phyloP scores from a whole-genome alignment of 164 flowering plant species.

The Nymphaea thermarum region DNA sequence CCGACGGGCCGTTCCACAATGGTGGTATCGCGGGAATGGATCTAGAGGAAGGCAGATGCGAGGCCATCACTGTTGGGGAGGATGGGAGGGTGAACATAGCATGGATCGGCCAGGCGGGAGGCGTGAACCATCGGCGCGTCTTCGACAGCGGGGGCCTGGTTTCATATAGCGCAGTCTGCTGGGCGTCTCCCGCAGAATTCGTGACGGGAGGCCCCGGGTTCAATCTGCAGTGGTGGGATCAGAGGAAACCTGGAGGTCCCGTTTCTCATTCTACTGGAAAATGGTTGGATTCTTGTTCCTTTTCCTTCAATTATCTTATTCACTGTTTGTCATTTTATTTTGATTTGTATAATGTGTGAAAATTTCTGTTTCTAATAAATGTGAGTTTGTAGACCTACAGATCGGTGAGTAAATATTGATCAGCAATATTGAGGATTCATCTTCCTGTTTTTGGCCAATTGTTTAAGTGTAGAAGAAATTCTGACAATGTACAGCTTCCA shows the following conservation, averaged over 20 bases:
- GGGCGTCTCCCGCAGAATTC: conserved; percentile 85
- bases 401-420: too few species aligned
- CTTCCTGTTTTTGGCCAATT: too few species aligned
- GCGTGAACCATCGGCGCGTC: conserved; percentile 22
- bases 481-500: too few species aligned
- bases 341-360: too few species aligned
- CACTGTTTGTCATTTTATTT: too few species aligned
- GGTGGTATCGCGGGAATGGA: conserved; percentile 52
- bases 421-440: too few species aligned
- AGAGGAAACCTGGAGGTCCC: conserved; percentile 58
- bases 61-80: conserved; percentile 61
- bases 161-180: conserved; percentile 53
- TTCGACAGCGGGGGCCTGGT: conserved; percentile 66
- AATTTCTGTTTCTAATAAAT: too few species aligned
- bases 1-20: conserved; percentile 28
- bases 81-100: conserved; percentile 81
- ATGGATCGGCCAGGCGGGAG: conserved; percentile 19
- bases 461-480: too few species aligned
- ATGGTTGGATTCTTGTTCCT: not conserved
- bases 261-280: conserved; percentile 37
- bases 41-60: conserved; percentile 35
- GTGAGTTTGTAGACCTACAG: too few species aligned
- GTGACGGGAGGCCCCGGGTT: conserved; percentile 78
- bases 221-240: conserved; percentile 92
- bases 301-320: too few species aligned